Base-by-base conservation (phyloP, 306 rosid genomes). In the Calophaca sinica region DNA sequence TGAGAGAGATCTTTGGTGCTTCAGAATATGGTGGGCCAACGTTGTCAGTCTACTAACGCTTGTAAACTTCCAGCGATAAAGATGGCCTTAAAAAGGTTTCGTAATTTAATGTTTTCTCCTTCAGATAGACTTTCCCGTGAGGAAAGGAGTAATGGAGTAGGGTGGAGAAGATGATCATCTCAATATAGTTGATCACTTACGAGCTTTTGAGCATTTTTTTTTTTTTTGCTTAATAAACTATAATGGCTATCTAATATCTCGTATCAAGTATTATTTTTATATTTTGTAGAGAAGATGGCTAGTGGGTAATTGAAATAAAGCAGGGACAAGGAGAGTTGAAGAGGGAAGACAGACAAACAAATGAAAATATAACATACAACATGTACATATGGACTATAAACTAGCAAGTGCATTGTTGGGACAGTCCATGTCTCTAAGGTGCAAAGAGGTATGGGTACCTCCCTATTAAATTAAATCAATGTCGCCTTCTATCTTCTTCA, bases 371-470 rank as follows among this genome's bases (percentile, higher is more conserved):
- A 33, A 33, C 3, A 4, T 4, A 33, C 36, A 33, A 33, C 26
- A 20, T 20, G 26, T 20, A 20, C 26, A 20, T 20, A 20, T 20
- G 26, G 26, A 20, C 26, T 20, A 68, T 44, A 46, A 20, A 79
- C 70, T 29, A 33, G 32, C 66, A 50, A 69, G 77, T 62, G 81
- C 60, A 49, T 60, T 70, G 74, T 80, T 74, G 84, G 84, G 84
- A 73, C 86, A 85, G 10, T 62, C 73, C 85, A 83, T 83, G 88
- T 79, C 87, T 79, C 87, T 33, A 64, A 62, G 80, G 60, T 81
- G 76, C 79, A 84, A 83, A 66, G 73, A 57, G 77, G 72, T 83
- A 83, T 78, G 87, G 87, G 74, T 68, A 64, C 62, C 79, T 20
- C 44, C 44, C 7, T 11, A 73, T 53, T 53, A 73, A 68, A 83